phyloP scores from a whole-genome alignment of 176 grass and related monocot genomes.

The Oryza rufipogon region DNA sequence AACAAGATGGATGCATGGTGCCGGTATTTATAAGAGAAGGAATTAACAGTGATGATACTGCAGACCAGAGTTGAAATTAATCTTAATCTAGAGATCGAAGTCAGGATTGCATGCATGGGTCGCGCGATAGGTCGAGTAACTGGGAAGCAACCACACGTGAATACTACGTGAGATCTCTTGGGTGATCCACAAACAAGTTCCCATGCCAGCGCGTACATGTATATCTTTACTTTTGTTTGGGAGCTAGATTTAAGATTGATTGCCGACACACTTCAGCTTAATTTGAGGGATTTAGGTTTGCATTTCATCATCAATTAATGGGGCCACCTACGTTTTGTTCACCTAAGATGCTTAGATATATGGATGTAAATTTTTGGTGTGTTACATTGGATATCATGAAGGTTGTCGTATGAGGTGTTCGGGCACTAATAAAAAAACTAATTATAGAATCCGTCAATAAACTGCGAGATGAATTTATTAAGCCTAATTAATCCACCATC shows the following conservation, averaged over 20 bases:
- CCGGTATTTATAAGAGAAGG: slow-evolving; percentile 1
- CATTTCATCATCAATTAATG: not conserved
- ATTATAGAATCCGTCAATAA: no score
- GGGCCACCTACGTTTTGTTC: not conserved
- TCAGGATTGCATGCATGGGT: not conserved
- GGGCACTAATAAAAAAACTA: no score
- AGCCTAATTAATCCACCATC: no score
- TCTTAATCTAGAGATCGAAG: not conserved
- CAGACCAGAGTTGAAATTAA: not conserved
- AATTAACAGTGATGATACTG: not conserved
- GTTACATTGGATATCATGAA: no score
- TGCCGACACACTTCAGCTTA: not conserved
- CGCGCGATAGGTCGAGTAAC: not conserved
- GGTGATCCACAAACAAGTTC: not conserved
- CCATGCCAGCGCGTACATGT: not conserved
- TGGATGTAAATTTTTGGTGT: no score
- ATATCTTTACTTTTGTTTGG: not conserved
- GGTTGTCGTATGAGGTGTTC: no score
- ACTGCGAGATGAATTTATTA: no score
- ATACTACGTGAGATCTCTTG: not conserved
- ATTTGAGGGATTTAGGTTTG: not conserved
- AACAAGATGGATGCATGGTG: not conserved
- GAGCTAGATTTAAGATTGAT: not conserved
- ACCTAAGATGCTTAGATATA: not conserved
- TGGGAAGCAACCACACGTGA: not conserved